Base-by-base conservation (phyloP, 2,329 filamentous ascomycete species). In the Colletotrichum sp. region DNA sequence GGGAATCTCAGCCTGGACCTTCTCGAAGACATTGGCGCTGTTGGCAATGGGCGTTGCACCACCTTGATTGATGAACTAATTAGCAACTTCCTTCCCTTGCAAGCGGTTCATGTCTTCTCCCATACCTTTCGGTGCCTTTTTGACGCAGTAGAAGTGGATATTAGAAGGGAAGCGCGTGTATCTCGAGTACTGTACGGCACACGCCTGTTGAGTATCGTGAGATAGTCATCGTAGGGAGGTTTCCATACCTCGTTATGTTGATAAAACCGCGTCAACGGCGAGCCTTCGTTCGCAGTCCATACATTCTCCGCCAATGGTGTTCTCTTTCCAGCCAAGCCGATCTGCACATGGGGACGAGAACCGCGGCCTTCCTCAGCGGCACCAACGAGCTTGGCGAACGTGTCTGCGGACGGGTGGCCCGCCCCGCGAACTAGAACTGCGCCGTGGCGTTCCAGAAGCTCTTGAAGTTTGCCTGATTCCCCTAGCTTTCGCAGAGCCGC, bases 311-410 rank as follows among this genome's bases (percentile, higher is more conserved):
- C 78, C 16, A 78, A 30, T 1, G 67, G 57, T 7, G 73, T 79
- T 59, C 77, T 68, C 16, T 79, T 79, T 3, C 78, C 78, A 26
- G 78, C 78, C 64, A 79, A 66, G 12, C 74, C 74, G n/a, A 76
- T 73, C 34, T 76, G 70, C 21, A 82, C 86, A 87, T 87, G 71
- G 8, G 76, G 77, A 18, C 16, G 34, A n/a, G 76, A 76, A 16
- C 75, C 76, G 8, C 75, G 72, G 13, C 62, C 76, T 30, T 72
- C 55, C 26, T 77, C 77, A 3, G 69, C 76, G 3, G 75, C 77
- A 13, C 74, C 74, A 8, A 78, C 68, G 18, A 78, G 55, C 32
- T 71, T 70, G 4, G 79, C 78, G 21, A 80, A 80, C 18, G 78
- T 80, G 49, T 78, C 73, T 6, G 77, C 73, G 6, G 71, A 76